Base-by-base conservation (phyloP, 2,329 filamentous ascomycete species). In the Colletotrichum tabaci region DNA sequence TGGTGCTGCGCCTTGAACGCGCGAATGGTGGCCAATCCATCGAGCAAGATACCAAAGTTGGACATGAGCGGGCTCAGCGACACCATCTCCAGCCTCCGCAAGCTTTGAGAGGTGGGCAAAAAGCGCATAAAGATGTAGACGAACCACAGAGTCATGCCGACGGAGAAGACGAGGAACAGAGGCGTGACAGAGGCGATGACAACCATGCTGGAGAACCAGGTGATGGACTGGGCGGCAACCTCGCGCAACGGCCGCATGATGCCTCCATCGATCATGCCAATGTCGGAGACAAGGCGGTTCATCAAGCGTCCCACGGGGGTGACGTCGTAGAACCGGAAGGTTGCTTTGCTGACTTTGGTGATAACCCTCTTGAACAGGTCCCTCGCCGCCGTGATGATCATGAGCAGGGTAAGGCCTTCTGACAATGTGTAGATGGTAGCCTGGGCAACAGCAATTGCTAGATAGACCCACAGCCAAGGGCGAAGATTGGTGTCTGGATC, bases 211-310 rank as follows among this genome's bases (percentile, higher is more conserved):
- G 93, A 89, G 0, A 90, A 73, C 88, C 94, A 96, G 2, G 90
- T 89, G 52, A 98, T 91, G 4, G 88, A 81, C 69, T 91, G 88
- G 81, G 91, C 94, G 1, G 91, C 90, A 13, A 95, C 92, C 0
- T 87, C 81, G 73, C 94, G 91, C 60, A 98, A 89, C 15, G 94
- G 91, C 12, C 86, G 83, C 58, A 93, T 92, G 76, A 98, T 93
- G n/a, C 93, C 92, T 0, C 95, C 95, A 77, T 98, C 95, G 0
- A 98, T 89, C 61, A 94, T 95, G 38, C 93, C 93, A 82, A 98
- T 96, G 77, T 98, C 95, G 1, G 94, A 94, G 0, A 95, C 97
- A 72, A 98, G 87, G 9, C 95, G 90, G 79, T 98, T 98, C 93
- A 98, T 98, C 73, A 98, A 84, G 57, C 95, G 90, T 0, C 95